Evolutionary conservation across 805 yeast species (phyloP), one percentile per base, ranked within the genome.

Genomic region (Candida stauntonica): DNA sequence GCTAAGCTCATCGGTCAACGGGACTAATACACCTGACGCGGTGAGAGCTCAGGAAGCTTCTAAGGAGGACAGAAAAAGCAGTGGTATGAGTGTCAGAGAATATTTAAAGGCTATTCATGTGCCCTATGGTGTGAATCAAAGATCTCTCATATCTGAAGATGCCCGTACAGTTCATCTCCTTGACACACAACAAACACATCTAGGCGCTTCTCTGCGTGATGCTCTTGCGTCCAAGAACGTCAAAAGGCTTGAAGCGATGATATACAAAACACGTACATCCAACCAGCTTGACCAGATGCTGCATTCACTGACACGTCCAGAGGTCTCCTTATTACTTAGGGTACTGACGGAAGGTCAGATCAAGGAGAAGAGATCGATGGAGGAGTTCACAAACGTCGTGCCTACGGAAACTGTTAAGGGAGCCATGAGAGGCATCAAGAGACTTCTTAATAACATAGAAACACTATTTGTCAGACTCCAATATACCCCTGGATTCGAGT

Each of bases 241-340:
- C n/a, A n/a, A n/a, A 13, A 14, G 41, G 17, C 42, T 45, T 14
- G 12, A 19, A 3, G 34, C 37, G 14, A 19, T 45, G 13, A 31
- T 45, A 7, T 13, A 26, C 12, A 15, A 24, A 4, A n/a, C 33
- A 17, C 33, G 38, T 16, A 31, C 34, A 19, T 4, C 29, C 5
- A 21, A 23, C 3, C 28, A 36, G 17, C 43, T 47, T 47, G 16
- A 21, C 2, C 8, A 24, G 5, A 8, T 46, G 3, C n/a, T 21
- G 1, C 19, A 36, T 2, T 44, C 42, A 1, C 37, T 46, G 3
- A 19, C 44, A 18, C 42, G 42, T 11, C 35, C 36, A 2, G 50
- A 46, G 33, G 24, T 46, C n/a, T 38, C 50, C 2, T 23, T 41
- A 12, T n/a, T 46, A n/a, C 17, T 46, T 13, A 31, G 20, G 18